These are phyloP conservation scores for Apiotrichum gracile DNA, from an alignment of 1,284 basidiomycete species.

Conservation along the genomic window DNA sequence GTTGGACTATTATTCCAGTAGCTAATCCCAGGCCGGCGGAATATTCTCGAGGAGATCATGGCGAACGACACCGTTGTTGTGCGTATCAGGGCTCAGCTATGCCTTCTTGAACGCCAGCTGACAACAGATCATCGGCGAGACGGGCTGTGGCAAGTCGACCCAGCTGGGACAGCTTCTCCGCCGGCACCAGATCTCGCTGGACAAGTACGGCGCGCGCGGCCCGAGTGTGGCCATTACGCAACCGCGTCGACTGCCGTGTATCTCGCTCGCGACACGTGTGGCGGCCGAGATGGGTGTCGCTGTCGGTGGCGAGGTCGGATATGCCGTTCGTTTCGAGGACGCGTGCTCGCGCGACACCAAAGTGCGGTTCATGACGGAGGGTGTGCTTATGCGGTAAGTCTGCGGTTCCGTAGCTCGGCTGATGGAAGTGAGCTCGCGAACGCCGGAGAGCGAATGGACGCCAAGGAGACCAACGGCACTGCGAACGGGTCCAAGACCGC, in stretches of 20 bases:
- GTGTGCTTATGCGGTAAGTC: conserved; percentile 74
- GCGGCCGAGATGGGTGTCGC: conserved; percentile 70
- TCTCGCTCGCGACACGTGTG: conserved; percentile 83
- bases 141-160: conserved; percentile 96
- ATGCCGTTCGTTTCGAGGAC: conserved; percentile 95
- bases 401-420: background rate
- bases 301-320: conserved; percentile 75
- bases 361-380: conserved; percentile 94
- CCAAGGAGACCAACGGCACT: too few relatives aligned
- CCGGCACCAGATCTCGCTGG: conserved; percentile 38
- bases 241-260: conserved; percentile 88
- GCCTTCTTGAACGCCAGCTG: background rate
- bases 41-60: conserved; percentile 66
- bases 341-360: conserved; percentile 58
- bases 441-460: conserved; percentile 3
- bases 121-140: conserved; percentile 74
- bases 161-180: conserved; percentile 89
- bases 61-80: conserved; percentile 77
- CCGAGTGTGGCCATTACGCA: conserved; percentile 84
- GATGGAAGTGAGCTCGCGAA: conserved; percentile 22
- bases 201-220: conserved; percentile 42
- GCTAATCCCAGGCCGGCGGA: conserved; percentile 52
- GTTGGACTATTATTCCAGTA: conserved; percentile 10
- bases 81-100: conserved; percentile 7
- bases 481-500: background rate